Percentiles rank a stretch among this genome's conserved stretches.
These are phyloP conservation scores for Yamadazyma jaroonii DNA, from an alignment of 1,139 yeast species.

Conservation along the genomic window DNA sequence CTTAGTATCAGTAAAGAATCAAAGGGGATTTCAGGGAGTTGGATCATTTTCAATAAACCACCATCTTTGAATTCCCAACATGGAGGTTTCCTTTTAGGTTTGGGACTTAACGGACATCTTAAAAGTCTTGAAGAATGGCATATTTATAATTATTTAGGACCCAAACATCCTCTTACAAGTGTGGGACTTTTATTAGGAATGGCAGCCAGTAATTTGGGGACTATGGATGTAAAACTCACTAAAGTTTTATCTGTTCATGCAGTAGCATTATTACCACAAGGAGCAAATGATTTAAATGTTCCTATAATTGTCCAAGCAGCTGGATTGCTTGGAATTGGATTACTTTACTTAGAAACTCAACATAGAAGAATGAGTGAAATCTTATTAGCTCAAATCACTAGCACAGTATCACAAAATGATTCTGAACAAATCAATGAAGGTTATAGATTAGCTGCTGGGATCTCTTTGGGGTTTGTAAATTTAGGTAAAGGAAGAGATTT, in stretches of 20 bases:
- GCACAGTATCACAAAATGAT: slow-evolving; percentile 57
- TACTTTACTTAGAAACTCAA: slow-evolving; percentile 72
- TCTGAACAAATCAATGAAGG: slow-evolving; percentile 67
- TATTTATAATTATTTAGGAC: slow-evolving; percentile 88
- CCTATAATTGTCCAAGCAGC: slow-evolving; percentile 85
- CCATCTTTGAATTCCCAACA: slow-evolving; percentile 71
- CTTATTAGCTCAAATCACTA: slow-evolving; percentile 63
- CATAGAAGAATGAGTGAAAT: slow-evolving; percentile 89
- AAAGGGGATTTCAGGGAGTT: slow-evolving; percentile 78
- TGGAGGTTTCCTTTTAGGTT: slow-evolving; percentile 91
- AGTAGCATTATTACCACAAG: slow-evolving; percentile 85
- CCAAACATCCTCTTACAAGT: slow-evolving; percentile 82
- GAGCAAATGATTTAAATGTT: slow-evolving; percentile 87
- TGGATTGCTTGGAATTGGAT: slow-evolving; percentile 86
- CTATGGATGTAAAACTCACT: slow-evolving; percentile 84
- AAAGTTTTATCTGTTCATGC: slow-evolving; percentile 93
- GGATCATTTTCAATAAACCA: slow-evolving; percentile 90
- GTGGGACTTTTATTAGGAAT: slow-evolving; percentile 86
- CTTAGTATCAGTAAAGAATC: slow-evolving; percentile 69
- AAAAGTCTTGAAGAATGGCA: slow-evolving; percentile 92
- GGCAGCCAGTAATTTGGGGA: slow-evolving; percentile 83
- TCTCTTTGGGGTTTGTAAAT: slow-evolving; percentile 84
- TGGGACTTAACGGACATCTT: slow-evolving; percentile 90
- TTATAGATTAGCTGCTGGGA: slow-evolving; percentile 84
- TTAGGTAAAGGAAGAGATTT: slow-evolving; percentile 72